phyloP scores from a whole-genome alignment of 1,139 yeast genomes.

The Candida pseudocylindracea region DNA sequence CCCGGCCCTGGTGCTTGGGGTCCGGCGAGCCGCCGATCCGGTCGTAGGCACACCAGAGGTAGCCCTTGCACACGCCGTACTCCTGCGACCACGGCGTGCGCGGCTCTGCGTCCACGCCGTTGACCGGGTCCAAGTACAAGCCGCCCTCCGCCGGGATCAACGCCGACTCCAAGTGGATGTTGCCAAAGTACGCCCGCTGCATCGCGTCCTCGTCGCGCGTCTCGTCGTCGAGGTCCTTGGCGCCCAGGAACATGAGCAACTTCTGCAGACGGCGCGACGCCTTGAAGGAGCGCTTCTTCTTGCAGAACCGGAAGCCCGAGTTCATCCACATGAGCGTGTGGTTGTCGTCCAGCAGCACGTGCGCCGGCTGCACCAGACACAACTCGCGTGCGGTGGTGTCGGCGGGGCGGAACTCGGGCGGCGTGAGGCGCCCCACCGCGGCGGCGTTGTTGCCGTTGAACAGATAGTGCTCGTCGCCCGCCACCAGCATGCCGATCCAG shows the following conservation, averaged over 20 bases:
- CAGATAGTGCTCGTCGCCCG: conserved; percentile 4
- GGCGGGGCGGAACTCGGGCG: conserved; percentile 3
- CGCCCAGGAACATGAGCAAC: conserved; percentile 1
- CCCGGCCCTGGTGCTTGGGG: no score
- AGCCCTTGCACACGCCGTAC: conserved; percentile 8
- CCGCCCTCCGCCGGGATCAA: conserved; percentile 11
- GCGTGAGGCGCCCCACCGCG: conserved; percentile 2
- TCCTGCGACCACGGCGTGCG: conserved; percentile 9
- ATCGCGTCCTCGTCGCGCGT: no score
- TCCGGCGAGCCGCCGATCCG: conserved; percentile 8
- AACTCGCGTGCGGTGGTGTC: conserved; percentile 6
- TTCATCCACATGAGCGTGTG: conserved; percentile 4
- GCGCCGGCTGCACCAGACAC: conserved; percentile 18
- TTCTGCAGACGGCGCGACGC: conserved; percentile 2
- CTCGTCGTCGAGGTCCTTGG: conserved; percentile 4
- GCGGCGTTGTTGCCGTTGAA: conserved; percentile 3
- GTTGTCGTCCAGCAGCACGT: conserved; percentile 6
- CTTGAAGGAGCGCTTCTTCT: conserved; percentile 1
- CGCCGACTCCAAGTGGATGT: conserved; percentile 5
- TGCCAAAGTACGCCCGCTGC: conserved; percentile 6
- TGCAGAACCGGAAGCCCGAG: conserved; percentile 4
- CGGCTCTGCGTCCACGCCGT: conserved; percentile 6
- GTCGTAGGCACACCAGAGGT: conserved; percentile 19
- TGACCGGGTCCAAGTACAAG: neutral
- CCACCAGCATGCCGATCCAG: conserved; percentile 4